Conservation (phyloP, 805 yeast species). For the Nakazawaea ishiwadae region DNA sequence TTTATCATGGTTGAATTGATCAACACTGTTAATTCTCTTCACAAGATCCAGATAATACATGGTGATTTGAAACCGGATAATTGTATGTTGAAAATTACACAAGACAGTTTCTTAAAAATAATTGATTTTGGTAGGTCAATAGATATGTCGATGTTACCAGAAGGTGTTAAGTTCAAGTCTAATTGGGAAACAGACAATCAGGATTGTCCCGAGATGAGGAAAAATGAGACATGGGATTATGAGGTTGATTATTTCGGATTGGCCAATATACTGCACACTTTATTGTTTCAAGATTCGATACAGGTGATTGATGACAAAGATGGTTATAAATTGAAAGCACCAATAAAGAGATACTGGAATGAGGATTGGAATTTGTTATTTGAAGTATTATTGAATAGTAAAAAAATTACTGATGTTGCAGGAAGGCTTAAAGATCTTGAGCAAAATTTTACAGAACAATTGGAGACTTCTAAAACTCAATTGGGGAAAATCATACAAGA, state of each 20-base stretch:
- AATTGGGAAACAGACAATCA: conserved; percentile 59
- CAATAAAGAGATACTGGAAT: conserved; percentile 75
- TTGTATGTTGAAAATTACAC: conserved; percentile 63
- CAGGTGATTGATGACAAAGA: conserved; percentile 30
- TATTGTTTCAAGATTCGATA: conserved; percentile 68
- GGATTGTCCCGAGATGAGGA: conserved; percentile 69
- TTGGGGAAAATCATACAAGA: conserved; percentile 29
- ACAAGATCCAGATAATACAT: conserved; percentile 63
- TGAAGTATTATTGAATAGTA: conserved; percentile 58
- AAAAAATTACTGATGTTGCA: conserved; percentile 13
- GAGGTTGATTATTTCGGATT: conserved; percentile 83
- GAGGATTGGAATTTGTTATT: conserved; percentile 70
- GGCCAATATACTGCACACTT: conserved; percentile 67
- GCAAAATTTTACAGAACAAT: conserved; percentile 23
- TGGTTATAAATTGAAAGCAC: conserved; percentile 34
- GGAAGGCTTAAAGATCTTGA: conserved; percentile 14
- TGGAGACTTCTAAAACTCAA: conserved; percentile 28
- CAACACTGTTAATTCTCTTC: conserved; percentile 56
- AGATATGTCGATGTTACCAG: conserved; percentile 56
- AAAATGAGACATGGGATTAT: conserved; percentile 61
- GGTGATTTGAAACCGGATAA: conserved; percentile 87
- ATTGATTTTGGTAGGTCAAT: conserved; percentile 83
- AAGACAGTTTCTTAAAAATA: conserved; percentile 29
- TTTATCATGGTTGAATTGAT: conserved; percentile 64
- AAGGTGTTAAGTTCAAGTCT: conserved; percentile 48